Conservation (phyloP, 1,139 yeast genomes). For the Debaryomycetaceae sp. region DNA sequence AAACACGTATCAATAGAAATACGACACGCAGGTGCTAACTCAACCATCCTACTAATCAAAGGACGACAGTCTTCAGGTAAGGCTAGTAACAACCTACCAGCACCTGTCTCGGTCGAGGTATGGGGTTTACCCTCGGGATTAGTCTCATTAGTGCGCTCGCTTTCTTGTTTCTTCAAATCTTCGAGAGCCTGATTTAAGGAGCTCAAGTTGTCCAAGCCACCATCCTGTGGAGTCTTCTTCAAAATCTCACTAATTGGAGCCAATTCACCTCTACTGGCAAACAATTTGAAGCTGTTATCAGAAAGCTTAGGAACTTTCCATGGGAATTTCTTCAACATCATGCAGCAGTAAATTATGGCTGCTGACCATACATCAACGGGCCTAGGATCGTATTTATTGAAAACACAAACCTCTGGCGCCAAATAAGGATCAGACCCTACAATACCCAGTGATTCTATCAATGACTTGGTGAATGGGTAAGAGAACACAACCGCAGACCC, state of each 20-base stretch:
- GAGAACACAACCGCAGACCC: conserved; percentile 93
- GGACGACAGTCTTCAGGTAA: conserved; percentile 66
- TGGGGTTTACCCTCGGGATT: conserved; percentile 37
- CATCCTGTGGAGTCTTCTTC: conserved; percentile 35
- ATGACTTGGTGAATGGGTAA: conserved; percentile 79
- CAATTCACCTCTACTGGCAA: conserved; percentile 49
- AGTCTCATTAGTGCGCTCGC: conserved; percentile 16
- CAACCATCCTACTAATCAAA: conserved; percentile 71
- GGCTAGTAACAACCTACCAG: conserved; percentile 64
- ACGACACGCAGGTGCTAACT: conserved; percentile 80
- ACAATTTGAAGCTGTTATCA: conserved; percentile 77
- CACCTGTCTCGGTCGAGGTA: conserved; percentile 63
- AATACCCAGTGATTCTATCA: conserved; percentile 82
- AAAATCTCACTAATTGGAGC: conserved; percentile 38
- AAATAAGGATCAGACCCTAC: conserved; percentile 94
- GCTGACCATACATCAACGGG: conserved; percentile 96
- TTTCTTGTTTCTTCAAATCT: not conserved
- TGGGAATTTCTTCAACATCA: conserved; percentile 90
- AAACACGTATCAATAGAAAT: conserved; percentile 82
- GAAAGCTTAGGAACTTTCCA: conserved; percentile 93
- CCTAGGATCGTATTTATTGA: conserved; percentile 80
- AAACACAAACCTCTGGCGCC: conserved; percentile 90
- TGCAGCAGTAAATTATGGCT: conserved; percentile 93
- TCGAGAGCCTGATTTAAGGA: conserved; percentile 22
- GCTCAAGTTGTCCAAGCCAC: conserved; percentile 18